phyloP scores from a whole-genome alignment of 768 basidiomycete species.

The Kwoniella dejecticola region DNA sequence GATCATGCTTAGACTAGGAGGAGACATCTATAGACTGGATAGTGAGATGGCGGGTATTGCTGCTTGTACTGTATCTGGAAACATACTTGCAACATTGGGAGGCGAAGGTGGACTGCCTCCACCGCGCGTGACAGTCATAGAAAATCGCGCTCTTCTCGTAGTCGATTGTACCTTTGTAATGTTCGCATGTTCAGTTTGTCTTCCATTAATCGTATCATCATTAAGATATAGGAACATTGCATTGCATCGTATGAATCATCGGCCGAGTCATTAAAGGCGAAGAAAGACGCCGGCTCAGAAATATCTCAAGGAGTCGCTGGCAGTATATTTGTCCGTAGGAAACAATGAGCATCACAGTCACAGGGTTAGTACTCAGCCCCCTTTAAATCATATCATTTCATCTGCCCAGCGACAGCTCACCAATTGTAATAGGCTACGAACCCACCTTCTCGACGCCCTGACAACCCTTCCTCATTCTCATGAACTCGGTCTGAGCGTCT shows the following conservation, averaged over 20 bases:
- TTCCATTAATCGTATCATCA: not conserved
- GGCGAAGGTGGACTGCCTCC: conserved; percentile 15
- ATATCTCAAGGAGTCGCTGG: not conserved
- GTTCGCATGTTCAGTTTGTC: not conserved
- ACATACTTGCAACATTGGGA: no score
- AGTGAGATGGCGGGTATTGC: no score
- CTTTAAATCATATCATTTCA: no score
- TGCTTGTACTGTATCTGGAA: no score
- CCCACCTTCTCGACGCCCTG: conserved; percentile 28
- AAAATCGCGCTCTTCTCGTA: not conserved
- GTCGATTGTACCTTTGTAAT: no score
- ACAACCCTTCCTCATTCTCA: conserved; percentile 24
- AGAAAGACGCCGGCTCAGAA: no score
- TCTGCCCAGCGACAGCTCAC: no score
- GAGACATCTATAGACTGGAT: no score
- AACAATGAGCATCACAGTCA: not conserved
- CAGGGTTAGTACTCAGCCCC: conserved; percentile 3
- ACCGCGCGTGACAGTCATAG: conserved; percentile 8
- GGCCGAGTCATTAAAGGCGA: not conserved
- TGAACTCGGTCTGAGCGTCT: conserved; percentile 29
- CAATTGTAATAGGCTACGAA: conserved; percentile 26
- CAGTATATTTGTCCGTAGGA: not conserved
- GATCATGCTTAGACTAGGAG: no score
- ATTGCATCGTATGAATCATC: not conserved
- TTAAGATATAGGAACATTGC: not conserved